Conservation (phyloP, 495 filamentous ascomycete genomes). For the Penicillium paxilli region DNA sequence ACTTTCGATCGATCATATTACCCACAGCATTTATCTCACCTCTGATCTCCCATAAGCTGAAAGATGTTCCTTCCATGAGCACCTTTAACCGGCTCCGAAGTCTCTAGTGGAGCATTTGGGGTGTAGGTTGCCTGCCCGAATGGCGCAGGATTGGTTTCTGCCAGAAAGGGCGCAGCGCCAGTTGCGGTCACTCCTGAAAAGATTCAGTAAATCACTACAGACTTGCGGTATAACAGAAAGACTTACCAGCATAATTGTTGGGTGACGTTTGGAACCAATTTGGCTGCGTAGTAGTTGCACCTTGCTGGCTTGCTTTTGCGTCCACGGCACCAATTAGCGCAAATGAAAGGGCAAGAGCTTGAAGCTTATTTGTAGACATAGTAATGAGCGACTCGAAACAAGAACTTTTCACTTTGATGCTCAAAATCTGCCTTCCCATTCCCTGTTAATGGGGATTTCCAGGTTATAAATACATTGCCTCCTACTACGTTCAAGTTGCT, state of each 20-base stretch:
- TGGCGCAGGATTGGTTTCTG: slow-evolving; percentile 52
- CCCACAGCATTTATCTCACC: slow-evolving; percentile 8
- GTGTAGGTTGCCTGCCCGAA: slow-evolving; percentile 50
- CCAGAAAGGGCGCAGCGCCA: slow-evolving; percentile 55
- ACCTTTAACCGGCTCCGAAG: slow-evolving; percentile 53
- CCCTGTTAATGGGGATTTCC: too few species aligned
- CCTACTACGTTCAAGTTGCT: too few species aligned
- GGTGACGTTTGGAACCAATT: slow-evolving; percentile 23
- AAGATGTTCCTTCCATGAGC: slow-evolving; percentile 54
- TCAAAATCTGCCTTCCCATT: too few species aligned
- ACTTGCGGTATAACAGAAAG: neutral
- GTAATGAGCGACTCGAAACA: too few species aligned
- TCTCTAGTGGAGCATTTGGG: slow-evolving; percentile 59
- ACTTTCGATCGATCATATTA: neutral
- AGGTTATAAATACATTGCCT: too few species aligned
- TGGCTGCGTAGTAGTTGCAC: slow-evolving; percentile 11
- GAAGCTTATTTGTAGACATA: slow-evolving; percentile 8
- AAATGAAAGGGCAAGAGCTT: neutral
- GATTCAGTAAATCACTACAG: neutral
- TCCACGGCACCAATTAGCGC: slow-evolving; percentile 4
- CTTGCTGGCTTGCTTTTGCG: slow-evolving; percentile 4
- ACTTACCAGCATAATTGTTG: slow-evolving; percentile 13
- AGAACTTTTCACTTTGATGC: too few species aligned
- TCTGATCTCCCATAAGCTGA: slow-evolving; percentile 51
- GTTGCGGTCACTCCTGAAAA: slow-evolving; percentile 57